phyloP scores from a whole-genome alignment of 2,329 filamentous ascomycete species.

The Fusarium nelsonii region DNA sequence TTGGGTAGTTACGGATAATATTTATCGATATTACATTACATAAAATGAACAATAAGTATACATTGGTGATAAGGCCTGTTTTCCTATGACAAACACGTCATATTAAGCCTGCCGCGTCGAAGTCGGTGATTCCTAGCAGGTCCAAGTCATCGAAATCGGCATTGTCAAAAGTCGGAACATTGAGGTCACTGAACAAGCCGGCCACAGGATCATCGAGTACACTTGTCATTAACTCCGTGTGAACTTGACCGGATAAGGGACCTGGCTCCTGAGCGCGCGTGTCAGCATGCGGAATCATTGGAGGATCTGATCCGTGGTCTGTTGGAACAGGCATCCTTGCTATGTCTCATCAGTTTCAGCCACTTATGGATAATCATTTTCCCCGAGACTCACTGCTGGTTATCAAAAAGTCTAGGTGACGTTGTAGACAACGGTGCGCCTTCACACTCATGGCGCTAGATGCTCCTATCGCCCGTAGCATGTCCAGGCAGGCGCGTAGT shows the following conservation, averaged over 20 bases:
- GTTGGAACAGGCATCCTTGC: not conserved
- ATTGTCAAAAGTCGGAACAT: not conserved
- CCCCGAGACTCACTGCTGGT: conserved; percentile 37
- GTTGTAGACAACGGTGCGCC: conserved; percentile 1
- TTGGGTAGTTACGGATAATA: not conserved
- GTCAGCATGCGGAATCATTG: not conserved
- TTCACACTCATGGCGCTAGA: conserved; percentile 1
- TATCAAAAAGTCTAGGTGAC: conserved; percentile 10
- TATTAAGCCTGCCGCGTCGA: not conserved
- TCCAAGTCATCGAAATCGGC: not conserved
- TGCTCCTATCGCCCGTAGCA: not conserved
- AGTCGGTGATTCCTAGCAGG: not conserved
- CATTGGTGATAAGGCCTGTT: not conserved
- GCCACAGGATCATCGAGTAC: not conserved
- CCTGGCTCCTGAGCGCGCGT: not conserved
- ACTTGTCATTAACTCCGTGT: not conserved
- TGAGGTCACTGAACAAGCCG: not conserved
- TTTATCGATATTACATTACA: not conserved
- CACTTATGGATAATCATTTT: not conserved
- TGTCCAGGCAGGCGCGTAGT: not conserved
- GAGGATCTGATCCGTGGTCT: not conserved
- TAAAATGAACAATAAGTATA: not conserved
- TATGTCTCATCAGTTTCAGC: not conserved
- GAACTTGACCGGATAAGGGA: not conserved
- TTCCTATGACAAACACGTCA: not conserved